Conservation (phyloP, 2,329 filamentous ascomycete genomes). For the Fusarium sacchari region DNA sequence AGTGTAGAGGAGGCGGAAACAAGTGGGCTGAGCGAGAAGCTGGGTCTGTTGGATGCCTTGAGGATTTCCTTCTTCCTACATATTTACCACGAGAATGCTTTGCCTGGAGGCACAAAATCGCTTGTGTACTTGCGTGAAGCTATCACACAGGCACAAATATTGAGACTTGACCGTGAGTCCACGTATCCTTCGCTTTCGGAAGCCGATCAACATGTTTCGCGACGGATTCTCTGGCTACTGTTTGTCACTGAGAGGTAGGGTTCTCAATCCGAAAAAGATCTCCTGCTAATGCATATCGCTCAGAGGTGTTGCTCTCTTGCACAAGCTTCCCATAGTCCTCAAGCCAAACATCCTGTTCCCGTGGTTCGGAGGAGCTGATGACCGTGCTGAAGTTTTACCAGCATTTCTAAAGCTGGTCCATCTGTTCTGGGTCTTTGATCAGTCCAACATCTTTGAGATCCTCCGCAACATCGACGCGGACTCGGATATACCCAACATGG, state of each 20-base stretch:
- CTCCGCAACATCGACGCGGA: constrained; percentile 52
- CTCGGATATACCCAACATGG: constrained; percentile 46
- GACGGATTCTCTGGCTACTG: constrained; percentile 58
- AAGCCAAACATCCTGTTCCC: constrained; percentile 53
- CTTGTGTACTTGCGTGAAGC: constrained; percentile 61
- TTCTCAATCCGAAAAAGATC: background rate
- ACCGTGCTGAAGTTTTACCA: constrained; percentile 56
- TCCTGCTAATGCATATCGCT: constrained; percentile 4
- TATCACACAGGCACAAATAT: constrained; percentile 62
- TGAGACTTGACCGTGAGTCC: constrained; percentile 57
- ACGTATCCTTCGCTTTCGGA: constrained; percentile 50
- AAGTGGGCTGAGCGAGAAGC: constrained; percentile 42
- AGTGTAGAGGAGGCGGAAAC: constrained; percentile 43
- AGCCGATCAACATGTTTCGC: constrained; percentile 56
- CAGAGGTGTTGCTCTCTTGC: constrained; percentile 60
- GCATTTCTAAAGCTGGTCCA: constrained; percentile 61
- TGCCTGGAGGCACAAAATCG: constrained; percentile 57
- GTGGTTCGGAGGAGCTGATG: constrained; percentile 48
- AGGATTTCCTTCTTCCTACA: constrained; percentile 62
- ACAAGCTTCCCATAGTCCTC: constrained; percentile 59
- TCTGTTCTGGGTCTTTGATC: constrained; percentile 61
- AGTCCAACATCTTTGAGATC: constrained; percentile 59
- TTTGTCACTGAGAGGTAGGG: constrained; percentile 57
- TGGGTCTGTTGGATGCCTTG: constrained; percentile 53
- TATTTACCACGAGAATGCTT: constrained; percentile 61